Percentiles rank a stretch among this genome's conserved stretches.
Conservation (phyloP, 108 stramenopile species). For the Stephanodiscus minutulus region DNA sequence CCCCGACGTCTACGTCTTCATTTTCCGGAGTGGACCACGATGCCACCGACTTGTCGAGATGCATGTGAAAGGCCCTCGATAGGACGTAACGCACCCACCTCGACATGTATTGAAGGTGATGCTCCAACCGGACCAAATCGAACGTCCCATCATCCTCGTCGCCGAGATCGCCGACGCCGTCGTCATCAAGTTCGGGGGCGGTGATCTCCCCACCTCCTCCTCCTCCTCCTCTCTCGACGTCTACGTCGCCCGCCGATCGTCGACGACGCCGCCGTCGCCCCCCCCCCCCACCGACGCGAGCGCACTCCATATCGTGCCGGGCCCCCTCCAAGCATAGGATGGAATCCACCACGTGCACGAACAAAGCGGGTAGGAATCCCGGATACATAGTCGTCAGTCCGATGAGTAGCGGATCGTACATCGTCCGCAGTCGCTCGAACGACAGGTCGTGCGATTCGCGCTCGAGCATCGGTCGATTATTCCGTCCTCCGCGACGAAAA, state of each 20-base stretch:
- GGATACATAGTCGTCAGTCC: conserved; percentile 58
- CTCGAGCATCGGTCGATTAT: conserved; percentile 11
- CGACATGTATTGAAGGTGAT: conserved; percentile 22
- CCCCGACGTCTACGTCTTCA: background rate
- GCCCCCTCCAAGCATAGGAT: conserved; percentile 54
- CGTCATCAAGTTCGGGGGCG: background rate
- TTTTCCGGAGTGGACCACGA: background rate
- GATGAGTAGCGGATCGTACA: conserved; percentile 58
- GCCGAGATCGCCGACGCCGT: background rate
- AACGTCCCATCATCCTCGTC: background rate
- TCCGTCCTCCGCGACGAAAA: conserved; percentile 4
- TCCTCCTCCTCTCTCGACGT: background rate
- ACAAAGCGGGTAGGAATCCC: conserved; percentile 60
- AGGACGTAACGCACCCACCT: conserved; percentile 39
- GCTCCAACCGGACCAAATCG: conserved; percentile 15
- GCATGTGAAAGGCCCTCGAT: conserved; percentile 39
- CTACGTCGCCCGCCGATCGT: background rate
- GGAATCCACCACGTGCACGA: conserved; percentile 71
- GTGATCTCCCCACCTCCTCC: too few relatives aligned
- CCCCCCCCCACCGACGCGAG: background rate
- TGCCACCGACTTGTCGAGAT: conserved; percentile 44
- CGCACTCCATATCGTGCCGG: background rate
- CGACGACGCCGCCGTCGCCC: background rate
- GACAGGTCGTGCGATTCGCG: conserved; percentile 8
- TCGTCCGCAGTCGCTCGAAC: conserved; percentile 53